Evolutionary conservation across 2,329 filamentous ascomycete species (phyloP), one percentile per base, ranked within the genome.

Genomic region (Monilinia polystroma): DNA sequence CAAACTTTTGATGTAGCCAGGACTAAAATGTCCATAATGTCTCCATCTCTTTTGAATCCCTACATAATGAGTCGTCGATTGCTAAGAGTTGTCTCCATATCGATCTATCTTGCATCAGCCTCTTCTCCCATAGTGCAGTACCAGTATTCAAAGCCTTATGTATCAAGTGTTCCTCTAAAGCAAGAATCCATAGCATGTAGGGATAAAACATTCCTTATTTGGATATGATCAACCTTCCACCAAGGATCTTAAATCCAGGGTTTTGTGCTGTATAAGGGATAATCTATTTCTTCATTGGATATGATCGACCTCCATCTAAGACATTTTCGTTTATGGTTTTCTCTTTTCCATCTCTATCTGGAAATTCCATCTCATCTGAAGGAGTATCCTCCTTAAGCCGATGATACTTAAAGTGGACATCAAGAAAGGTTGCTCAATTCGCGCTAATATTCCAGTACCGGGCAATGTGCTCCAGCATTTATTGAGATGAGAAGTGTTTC

Each of bases 261-360:
- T 3, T 43, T 10, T 14, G 41, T 57, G 14, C 10, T 26, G 23
- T 38, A 5, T 35, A 35, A 23, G 16, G 29, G 43, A 47, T 49
- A 32, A 11, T 43, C 11, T 59, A 59, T 49, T 47, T 49, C 26
- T 35, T 59, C 18, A 35, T 59, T 59, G 12, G 57, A 23, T 8
- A 60, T 60, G 57, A 60, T 60, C 57, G 57, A 60, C 57, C 7
- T 49, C 26, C 20, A 60, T 38, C 29, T 60, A 60, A 51, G 29
- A 51, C 45, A 49, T 45, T 60, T 60, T 51, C 45, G 57, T 51
- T 38, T 2, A 10, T 23, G 3, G 11, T 35, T 29, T 51, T 23
- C n/a, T 51, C 16, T 49, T 51, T 23, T 51, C 43, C 29, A 26
- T 23, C 43, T 49, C 57, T 60, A 51, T 51, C 23, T 1, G 12